Conservation (phyloP, 768 basidiomycete species). For the Psilocybe sp. region DNA sequence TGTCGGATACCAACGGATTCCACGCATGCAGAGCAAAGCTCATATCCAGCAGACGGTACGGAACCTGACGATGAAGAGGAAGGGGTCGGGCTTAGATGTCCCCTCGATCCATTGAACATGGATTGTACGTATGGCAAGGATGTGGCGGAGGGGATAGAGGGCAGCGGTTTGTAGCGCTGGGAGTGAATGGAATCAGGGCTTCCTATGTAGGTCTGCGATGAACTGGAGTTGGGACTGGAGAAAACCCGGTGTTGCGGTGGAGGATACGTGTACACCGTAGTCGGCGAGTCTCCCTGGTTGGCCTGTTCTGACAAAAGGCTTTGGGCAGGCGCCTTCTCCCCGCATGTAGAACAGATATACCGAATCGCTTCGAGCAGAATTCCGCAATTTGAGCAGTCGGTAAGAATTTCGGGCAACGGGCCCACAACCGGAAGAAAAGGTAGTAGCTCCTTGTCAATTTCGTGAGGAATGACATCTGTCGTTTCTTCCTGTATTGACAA, state of each 20-base stretch:
- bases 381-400: slow-evolving; percentile 84
- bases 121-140: slow-evolving; percentile 16
- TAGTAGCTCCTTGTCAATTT: slow-evolving; percentile 44
- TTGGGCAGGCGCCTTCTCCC: slow-evolving; percentile 60
- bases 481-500: slow-evolving; percentile 23
- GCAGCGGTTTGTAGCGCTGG: slow-evolving; percentile 41
- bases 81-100: slow-evolving; percentile 15
- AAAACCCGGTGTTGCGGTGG: slow-evolving; percentile 25
- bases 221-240: slow-evolving; percentile 25
- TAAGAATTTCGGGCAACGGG: slow-evolving; percentile 61
- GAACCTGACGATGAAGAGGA: slow-evolving; percentile 13
- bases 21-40: slow-evolving; percentile 81
- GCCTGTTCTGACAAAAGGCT: slow-evolving; percentile 36
- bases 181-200: slow-evolving; percentile 25
- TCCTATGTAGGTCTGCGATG: slow-evolving; percentile 38
- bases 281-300: slow-evolving; percentile 41
- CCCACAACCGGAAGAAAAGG: slow-evolving; percentile 44
- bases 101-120: slow-evolving; percentile 15
- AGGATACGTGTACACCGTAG: slow-evolving; percentile 32
- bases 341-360: slow-evolving; percentile 88
- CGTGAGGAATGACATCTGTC: slow-evolving; percentile 21
- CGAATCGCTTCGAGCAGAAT: slow-evolving; percentile 73
- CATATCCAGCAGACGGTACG: slow-evolving; percentile 53
- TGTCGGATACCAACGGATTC: slow-evolving; percentile 77
- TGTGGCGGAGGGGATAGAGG: slow-evolving; percentile 36